phyloP scores from a whole-genome alignment of 2,329 filamentous ascomycete species.

The Aspergillus latus region DNA sequence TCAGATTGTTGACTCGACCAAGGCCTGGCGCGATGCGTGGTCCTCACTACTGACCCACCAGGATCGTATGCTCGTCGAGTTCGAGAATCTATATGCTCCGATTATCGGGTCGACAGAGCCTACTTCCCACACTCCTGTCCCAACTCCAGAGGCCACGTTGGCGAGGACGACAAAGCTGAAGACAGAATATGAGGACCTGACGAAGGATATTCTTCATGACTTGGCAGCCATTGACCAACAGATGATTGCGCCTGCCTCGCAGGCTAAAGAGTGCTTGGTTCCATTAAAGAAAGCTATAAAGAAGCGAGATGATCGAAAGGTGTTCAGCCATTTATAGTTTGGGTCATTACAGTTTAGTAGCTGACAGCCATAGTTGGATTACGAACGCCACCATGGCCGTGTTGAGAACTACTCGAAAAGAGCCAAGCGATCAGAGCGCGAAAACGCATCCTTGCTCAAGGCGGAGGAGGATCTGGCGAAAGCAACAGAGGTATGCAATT shows the following conservation, averaged over 20 bases:
- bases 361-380: slow-evolving; percentile 61
- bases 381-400: slow-evolving; percentile 72
- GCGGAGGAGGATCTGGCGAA: slow-evolving; percentile 68
- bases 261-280: slow-evolving; percentile 67
- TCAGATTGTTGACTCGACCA: slow-evolving; percentile 73
- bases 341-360: background rate
- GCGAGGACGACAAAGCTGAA: slow-evolving; percentile 65
- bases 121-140: slow-evolving; percentile 54
- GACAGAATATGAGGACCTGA: slow-evolving; percentile 68
- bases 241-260: slow-evolving; percentile 67
- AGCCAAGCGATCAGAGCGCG: slow-evolving; percentile 67
- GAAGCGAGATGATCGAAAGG: slow-evolving; percentile 77
- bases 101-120: slow-evolving; percentile 66
- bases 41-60: slow-evolving; percentile 69
- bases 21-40: slow-evolving; percentile 78
- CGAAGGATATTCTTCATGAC: slow-evolving; percentile 69
- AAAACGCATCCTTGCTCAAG: slow-evolving; percentile 69
- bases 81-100: slow-evolving; percentile 73
- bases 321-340: slow-evolving; percentile 22
- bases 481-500: slow-evolving; percentile 58
- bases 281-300: slow-evolving; percentile 80
- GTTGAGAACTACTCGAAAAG: slow-evolving; percentile 71
- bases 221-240: slow-evolving; percentile 68
- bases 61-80: slow-evolving; percentile 64
- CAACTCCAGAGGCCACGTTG: slow-evolving; percentile 64